These are phyloP conservation scores for Sequoia sempervirens DNA, from an alignment of 75 land plant species.

Conservation along the genomic window DNA sequence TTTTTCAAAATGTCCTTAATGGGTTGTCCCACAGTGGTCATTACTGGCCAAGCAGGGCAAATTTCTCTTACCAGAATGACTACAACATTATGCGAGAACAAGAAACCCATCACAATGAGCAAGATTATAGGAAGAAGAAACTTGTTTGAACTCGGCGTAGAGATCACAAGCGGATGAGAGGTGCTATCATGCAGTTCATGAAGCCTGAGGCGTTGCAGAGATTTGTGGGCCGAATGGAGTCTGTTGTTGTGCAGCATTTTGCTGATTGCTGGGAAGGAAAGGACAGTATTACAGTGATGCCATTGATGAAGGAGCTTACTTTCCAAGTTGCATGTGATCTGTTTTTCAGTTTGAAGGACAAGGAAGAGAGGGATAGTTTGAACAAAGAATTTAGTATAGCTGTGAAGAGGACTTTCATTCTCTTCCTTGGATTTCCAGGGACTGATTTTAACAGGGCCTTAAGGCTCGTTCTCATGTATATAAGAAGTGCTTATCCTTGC, in stretches of 20 bases:
- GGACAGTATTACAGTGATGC: conserved; percentile 10
- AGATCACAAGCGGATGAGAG: conserved; percentile 14
- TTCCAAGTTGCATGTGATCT: conserved; percentile 24
- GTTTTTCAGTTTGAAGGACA: conserved; percentile 18
- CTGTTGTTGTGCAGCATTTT: conserved; percentile 2
- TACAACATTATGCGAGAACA: neutral
- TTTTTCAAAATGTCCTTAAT: conserved; percentile 15
- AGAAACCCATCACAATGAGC: neutral
- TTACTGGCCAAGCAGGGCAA: neutral
- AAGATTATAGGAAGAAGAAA: neutral
- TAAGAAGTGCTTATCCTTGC: neutral
- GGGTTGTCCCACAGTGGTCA: conserved; percentile 11
- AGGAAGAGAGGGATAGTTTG: conserved; percentile 11
- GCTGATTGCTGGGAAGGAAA: neutral
- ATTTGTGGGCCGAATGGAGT: conserved; percentile 12
- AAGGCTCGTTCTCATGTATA: conserved; percentile 4
- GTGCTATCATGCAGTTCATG: conserved; percentile 20
- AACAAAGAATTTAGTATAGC: conserved; percentile 8
- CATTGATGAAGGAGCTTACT: conserved; percentile 27
- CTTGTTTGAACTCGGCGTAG: conserved; percentile 11
- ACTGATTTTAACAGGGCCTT: conserved; percentile 5
- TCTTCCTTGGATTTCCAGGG: conserved; percentile 19
- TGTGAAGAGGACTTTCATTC: conserved; percentile 6
- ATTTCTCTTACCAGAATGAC: neutral
- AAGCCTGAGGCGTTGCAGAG: conserved; percentile 23